These are phyloP conservation scores for Gracilariopsis chorda DNA, from an alignment of 23 red algal genomes.

Conservation along the genomic window DNA sequence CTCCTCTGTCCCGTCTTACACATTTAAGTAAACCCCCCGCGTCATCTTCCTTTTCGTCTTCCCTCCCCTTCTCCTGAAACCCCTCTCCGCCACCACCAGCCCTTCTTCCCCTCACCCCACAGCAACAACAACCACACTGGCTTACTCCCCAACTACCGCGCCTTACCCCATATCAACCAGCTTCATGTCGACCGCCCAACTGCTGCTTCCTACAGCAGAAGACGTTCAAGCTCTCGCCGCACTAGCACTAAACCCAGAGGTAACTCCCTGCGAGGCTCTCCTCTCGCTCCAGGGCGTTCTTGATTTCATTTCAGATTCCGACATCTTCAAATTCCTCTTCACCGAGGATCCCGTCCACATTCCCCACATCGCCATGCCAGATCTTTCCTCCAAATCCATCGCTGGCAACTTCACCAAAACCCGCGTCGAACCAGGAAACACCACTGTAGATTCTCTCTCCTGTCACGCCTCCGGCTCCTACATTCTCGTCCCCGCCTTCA, in stretches of 20 bases:
- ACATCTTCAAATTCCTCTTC: slow-evolving; percentile 6
- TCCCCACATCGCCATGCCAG: slow-evolving; percentile 9
- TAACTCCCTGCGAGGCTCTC: background rate
- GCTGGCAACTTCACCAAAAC: slow-evolving; percentile 2
- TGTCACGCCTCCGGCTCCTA: background rate
- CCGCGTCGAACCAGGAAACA: background rate
- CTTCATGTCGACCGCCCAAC: background rate
- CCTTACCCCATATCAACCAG: too few relatives aligned
- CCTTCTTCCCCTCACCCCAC: too few relatives aligned
- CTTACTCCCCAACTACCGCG: too few relatives aligned
- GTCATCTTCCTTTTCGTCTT: too few relatives aligned
- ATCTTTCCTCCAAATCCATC: slow-evolving; percentile 11
- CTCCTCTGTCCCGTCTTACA: background rate
- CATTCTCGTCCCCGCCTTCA: background rate
- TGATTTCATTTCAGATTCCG: background rate
- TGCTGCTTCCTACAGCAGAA: slow-evolving; percentile 7
- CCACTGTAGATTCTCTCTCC: background rate
- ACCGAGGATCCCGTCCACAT: slow-evolving; percentile 5
- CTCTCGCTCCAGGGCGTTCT: slow-evolving; percentile 4
- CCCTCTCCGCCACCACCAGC: too few relatives aligned
- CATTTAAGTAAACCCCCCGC: too few relatives aligned
- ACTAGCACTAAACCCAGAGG: background rate
- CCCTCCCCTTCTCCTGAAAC: too few relatives aligned
- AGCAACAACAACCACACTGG: too few relatives aligned
- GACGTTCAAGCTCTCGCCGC: background rate